Evolutionary conservation across 495 filamentous ascomycete genomes (phyloP), one percentile per base, ranked within the genome.

Genomic region (Penicillium cosmopolitanum): DNA sequence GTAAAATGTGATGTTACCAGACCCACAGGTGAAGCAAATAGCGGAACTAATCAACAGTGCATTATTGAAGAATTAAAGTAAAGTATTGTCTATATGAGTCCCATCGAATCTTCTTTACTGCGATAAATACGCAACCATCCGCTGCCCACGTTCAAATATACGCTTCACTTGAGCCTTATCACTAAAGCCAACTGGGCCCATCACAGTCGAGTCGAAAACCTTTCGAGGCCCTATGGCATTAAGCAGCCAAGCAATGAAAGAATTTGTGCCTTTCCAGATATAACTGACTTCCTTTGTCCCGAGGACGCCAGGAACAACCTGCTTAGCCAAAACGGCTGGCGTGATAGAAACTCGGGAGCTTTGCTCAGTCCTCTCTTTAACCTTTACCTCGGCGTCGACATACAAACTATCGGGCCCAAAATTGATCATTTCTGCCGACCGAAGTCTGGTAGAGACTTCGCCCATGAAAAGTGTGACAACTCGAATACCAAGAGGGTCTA

Each of bases 401-500:
- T 54, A 54, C n/a, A 54, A 23, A 42, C 51, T 42, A 4, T 54
- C 35, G n/a, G 51, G 18, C 6, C 35, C 51, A 25, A 54, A 54
- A 10, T 21, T 21, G 36, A 54, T 54, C 42, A 25, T 54, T 16
- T 54, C 36, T 8, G 51, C 6, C 18, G 16, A 35, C 51, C 38
- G 38, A 16, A 54, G 38, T 6, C n/a, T 35, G 13, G 36, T 54
- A 13, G 51, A 40, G 16, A 54, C 51, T 40, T 54, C 51, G 18
- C 51, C 51, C 51, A 54, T 54, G 51, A 40, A 54, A 18, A 54
- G 2, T 11, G 33, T 54, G 11, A 40, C 38, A 16, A 54, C 51
- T 54, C 40, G 38, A 18, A 54, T 28, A 15, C 51, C 51, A 25
- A 54, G 51, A 18, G 51, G 51, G 16, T 54, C 12, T 5, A 54